phyloP scores from a whole-genome alignment of 164 flowering plant genomes.

The Cinnamomum chago region DNA sequence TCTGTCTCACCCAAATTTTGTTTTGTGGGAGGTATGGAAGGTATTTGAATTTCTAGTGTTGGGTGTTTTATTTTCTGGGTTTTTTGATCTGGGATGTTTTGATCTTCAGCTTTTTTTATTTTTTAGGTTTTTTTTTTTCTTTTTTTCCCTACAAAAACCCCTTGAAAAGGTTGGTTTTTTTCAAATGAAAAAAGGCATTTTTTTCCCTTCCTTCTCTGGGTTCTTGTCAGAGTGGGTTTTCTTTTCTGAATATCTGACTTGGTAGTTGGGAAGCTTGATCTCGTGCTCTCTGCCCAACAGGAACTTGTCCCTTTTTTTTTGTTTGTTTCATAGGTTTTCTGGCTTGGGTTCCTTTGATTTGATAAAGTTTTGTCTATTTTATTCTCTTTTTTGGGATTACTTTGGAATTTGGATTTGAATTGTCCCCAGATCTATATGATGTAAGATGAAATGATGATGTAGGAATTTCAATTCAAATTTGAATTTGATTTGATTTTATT shows the following conservation, averaged over 20 bases:
- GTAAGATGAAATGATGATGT: too few relatives aligned
- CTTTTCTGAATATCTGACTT: neutral
- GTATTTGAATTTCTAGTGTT: neutral
- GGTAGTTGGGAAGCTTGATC: conserved; percentile 1
- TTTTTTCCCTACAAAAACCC: neutral
- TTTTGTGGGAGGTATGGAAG: neutral
- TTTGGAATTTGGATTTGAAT: neutral
- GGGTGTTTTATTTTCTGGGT: neutral
- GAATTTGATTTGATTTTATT: neutral
- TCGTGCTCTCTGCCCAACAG: too few relatives aligned
- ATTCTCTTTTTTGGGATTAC: neutral
- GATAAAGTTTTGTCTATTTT: neutral
- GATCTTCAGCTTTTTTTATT: neutral
- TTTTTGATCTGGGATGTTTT: neutral
- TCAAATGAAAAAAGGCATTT: too few relatives aligned
- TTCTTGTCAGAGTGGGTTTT: neutral
- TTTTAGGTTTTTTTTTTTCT: neutral
- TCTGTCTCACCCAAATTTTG: too few relatives aligned
- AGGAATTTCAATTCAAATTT: too few relatives aligned
- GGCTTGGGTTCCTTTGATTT: neutral
- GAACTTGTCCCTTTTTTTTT: neutral
- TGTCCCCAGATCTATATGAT: neutral
- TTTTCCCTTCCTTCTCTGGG: too few relatives aligned
- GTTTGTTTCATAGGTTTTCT: neutral
- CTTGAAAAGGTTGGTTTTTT: neutral